Evolutionary conservation across 1,284 basidiomycete genomes (phyloP).

Genomic region (Hemileia vastatrix): DNA sequence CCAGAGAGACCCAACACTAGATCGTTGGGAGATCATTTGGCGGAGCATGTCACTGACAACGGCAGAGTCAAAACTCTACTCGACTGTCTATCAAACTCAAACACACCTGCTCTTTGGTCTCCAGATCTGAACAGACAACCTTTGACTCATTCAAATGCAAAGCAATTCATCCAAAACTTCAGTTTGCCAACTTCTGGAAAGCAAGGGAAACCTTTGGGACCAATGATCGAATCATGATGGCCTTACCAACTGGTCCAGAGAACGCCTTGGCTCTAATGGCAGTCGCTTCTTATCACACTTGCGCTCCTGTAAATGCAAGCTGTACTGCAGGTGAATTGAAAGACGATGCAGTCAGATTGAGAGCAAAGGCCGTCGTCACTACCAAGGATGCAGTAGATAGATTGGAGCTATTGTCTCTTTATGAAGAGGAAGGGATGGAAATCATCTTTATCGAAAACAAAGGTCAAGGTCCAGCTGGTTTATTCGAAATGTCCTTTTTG

Average conservation of each 20-base stretch:
- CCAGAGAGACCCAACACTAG: no score
- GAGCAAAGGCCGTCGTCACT: conserved; percentile 40
- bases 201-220: conserved; percentile 27
- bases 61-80: no score
- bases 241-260: conserved; percentile 41
- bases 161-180: conserved; percentile 36
- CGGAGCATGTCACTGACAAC: no score
- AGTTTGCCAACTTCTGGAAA: conserved; percentile 31
- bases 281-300: conserved; percentile 41
- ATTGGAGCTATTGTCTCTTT: conserved; percentile 33
- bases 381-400: conserved; percentile 39
- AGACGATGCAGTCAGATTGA: conserved; percentile 41
- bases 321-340: conserved; percentile 42
- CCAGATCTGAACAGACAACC: conserved; percentile 40
- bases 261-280: conserved; percentile 39
- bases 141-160: conserved; percentile 38
- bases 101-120: conserved; percentile 39
- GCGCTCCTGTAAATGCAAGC: conserved; percentile 41
- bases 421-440: conserved; percentile 38
- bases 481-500: conserved; percentile 38
- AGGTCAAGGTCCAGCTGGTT: conserved; percentile 35
- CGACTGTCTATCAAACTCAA: conserved; percentile 38
- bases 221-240: conserved; percentile 44
- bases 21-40: no score
- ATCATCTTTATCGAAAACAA: conserved; percentile 40